phyloP scores from a whole-genome alignment of 768 basidiomycete species.

The Mycena alexandri region DNA sequence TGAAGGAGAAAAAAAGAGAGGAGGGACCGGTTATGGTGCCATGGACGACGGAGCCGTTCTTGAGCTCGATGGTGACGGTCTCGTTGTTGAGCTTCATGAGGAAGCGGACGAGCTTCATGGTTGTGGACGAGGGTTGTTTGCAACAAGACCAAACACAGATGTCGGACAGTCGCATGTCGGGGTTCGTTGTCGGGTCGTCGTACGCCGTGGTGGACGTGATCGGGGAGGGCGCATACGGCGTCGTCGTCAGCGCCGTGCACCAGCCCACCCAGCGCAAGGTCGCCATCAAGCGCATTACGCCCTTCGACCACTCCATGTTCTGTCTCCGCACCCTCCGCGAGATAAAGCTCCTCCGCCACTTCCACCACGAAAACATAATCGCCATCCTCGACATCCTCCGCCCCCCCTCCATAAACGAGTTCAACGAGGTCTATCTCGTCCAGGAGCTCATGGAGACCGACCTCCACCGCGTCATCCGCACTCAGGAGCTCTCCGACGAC shows the following conservation, averaged over 20 bases:
- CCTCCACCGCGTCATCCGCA: constrained; percentile 96
- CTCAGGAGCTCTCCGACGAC: constrained; percentile 95
- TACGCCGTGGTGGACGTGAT: constrained; percentile 91
- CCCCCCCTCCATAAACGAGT: constrained; percentile 81
- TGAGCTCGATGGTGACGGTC: constrained; percentile 97
- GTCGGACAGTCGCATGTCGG: constrained; percentile 50
- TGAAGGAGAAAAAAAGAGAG: constrained; percentile 11
- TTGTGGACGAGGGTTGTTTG: constrained; percentile 4
- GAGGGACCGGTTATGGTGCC: constrained; percentile 95
- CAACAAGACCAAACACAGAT: too few relatives aligned
- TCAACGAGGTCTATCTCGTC: constrained; percentile 90
- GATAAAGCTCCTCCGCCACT: constrained; percentile 80
- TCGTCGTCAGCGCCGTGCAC: constrained; percentile 95
- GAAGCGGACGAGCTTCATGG: constrained; percentile 59
- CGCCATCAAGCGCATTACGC: constrained; percentile 96
- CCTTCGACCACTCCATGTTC: constrained; percentile 97
- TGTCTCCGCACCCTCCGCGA: constrained; percentile 91
- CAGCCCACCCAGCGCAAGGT: constrained; percentile 90
- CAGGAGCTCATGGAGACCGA: constrained; percentile 97
- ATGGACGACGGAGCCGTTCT: constrained; percentile 95
- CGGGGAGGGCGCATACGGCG: constrained; percentile 93
- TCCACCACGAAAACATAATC: constrained; percentile 90
- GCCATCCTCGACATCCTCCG: constrained; percentile 91
- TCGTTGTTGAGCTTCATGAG: constrained; percentile 99
- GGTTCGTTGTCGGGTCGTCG: constrained; percentile 64